Evolutionary conservation across 192 early-diverging fungal genomes (phyloP), one percentile per base, ranked within the genome.

Genomic region (Dimargaris xerosporica): DNA sequence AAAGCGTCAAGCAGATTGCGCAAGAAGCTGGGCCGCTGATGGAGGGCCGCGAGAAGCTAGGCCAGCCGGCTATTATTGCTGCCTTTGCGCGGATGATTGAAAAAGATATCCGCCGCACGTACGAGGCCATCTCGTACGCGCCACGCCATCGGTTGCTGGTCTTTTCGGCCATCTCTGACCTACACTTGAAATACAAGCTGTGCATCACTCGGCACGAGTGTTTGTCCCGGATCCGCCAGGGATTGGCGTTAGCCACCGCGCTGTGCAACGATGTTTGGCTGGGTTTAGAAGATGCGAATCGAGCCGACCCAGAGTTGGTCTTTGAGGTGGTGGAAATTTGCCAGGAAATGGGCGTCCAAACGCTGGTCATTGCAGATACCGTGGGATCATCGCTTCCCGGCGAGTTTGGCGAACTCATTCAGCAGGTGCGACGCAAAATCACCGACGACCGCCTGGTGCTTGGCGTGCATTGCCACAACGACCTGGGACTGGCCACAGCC

Each of bases 401-500:
- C 53, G 86, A 98, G 73, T 94, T 91, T 69, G 94, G 93, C 9
- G 71, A 65, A 17, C 75, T 92, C 72, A 91, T 98, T 71, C 80
- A 83, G 64, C 86, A 91, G 69, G 69, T 98, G 66, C 71, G 84
- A 23, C 66, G 73, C 48, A 77, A 94, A 67, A 88, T 87, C 19
- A 67, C 71, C 45, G 89, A 87, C 44, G 75, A 78, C 0, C 77
- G 85, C 28, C 80, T 74, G 46, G 83, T 82, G 25, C 77, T 81
- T 43, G 94, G 87, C 26, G 91, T 89, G n/a, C 94, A 98, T 67
- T 98, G 94, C 70, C 94, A 98, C 75, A 89, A 98, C 66, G 94
- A 98, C 68, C 79, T 98, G 45, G 94, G 94, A 50, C 77, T 98
- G 34, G 93, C 94, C 21, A 98, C 94, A 0, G 92, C 94, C 34